These are phyloP conservation scores for Aspergillus calidoustus DNA, from an alignment of 2,329 filamentous ascomycete species.

Conservation along the genomic window DNA sequence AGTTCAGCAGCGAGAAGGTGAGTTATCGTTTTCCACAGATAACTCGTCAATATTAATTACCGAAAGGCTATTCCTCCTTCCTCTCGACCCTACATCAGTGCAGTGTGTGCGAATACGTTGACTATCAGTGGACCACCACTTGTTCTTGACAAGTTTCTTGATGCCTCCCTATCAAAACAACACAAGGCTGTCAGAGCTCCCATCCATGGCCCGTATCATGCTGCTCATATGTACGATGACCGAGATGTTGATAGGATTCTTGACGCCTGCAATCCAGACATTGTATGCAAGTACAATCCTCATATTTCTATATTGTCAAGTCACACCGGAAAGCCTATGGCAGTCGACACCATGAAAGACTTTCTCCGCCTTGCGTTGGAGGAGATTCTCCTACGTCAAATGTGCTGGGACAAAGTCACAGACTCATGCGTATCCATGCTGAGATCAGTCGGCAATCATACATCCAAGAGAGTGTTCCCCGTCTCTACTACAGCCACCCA, in stretches of 20 bases:
- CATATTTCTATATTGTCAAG: conserved; percentile 45
- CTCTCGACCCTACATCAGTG: conserved; percentile 62
- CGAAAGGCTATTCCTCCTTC: conserved; percentile 52
- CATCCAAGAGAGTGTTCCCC: conserved; percentile 33
- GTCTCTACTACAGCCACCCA: conserved; percentile 39
- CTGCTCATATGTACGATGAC: conserved; percentile 57
- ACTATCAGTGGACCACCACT: conserved; percentile 64
- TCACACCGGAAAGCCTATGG: conserved; percentile 39
- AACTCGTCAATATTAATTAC: neutral
- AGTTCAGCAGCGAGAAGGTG: conserved; percentile 33
- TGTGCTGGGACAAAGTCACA: conserved; percentile 49
- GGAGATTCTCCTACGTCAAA: conserved; percentile 44
- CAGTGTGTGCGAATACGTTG: conserved; percentile 62
- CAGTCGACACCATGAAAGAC: conserved; percentile 35
- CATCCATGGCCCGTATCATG: conserved; percentile 64
- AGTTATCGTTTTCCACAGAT: conserved; percentile 15
- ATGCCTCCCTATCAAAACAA: conserved; percentile 53
- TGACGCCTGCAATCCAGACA: conserved; percentile 36
- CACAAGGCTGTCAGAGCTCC: conserved; percentile 58
- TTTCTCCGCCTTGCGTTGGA: conserved; percentile 39
- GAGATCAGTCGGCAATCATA: conserved; percentile 18
- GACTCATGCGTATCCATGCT: conserved; percentile 35
- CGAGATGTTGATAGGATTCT: conserved; percentile 59
- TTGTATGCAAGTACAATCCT: conserved; percentile 33
- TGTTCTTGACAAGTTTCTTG: conserved; percentile 57